These are phyloP conservation scores for Cyberlindnera nakhonratchasimensis DNA, from an alignment of 805 yeast genomes.

Conservation along the genomic window DNA sequence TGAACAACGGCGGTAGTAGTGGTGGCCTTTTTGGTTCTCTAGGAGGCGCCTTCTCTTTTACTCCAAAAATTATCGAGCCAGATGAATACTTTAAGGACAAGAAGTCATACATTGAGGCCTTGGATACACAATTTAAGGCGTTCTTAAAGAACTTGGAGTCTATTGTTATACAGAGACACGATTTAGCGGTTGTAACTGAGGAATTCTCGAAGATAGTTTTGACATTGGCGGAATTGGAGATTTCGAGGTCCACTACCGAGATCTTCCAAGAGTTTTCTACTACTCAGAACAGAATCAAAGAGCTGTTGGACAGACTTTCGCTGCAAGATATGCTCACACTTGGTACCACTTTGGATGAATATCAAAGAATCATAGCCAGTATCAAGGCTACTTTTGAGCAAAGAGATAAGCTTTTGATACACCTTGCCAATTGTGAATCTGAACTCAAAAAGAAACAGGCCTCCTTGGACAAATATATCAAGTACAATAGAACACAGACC, in stretches of 20 bases:
- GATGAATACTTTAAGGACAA: constrained; percentile 76
- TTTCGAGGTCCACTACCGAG: constrained; percentile 61
- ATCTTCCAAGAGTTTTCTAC: constrained; percentile 68
- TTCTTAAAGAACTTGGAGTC: constrained; percentile 69
- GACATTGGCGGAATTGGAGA: constrained; percentile 68
- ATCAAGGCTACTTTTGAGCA: constrained; percentile 71
- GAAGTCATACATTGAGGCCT: constrained; percentile 60
- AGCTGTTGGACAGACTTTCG: constrained; percentile 71
- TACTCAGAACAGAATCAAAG: constrained; percentile 66
- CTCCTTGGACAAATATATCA: constrained; percentile 42
- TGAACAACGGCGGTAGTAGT: constrained; percentile 39
- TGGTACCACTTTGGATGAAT: constrained; percentile 86
- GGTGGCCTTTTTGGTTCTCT: constrained; percentile 69
- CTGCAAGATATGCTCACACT: constrained; percentile 83
- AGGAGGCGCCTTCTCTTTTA: constrained; percentile 59
- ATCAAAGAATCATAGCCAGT: constrained; percentile 72
- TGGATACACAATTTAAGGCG: constrained; percentile 70
- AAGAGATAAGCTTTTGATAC: constrained; percentile 54
- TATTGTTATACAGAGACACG: constrained; percentile 72
- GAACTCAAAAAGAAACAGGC: constrained; percentile 47
- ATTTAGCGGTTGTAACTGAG: constrained; percentile 61
- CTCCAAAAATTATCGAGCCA: constrained; percentile 67
- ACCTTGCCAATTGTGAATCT: constrained; percentile 44
- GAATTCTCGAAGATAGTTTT: constrained; percentile 60
- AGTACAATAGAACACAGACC: constrained; percentile 48